Conservation (phyloP, 805 yeast genomes). For the Kodamaea lidongshanica region DNA sequence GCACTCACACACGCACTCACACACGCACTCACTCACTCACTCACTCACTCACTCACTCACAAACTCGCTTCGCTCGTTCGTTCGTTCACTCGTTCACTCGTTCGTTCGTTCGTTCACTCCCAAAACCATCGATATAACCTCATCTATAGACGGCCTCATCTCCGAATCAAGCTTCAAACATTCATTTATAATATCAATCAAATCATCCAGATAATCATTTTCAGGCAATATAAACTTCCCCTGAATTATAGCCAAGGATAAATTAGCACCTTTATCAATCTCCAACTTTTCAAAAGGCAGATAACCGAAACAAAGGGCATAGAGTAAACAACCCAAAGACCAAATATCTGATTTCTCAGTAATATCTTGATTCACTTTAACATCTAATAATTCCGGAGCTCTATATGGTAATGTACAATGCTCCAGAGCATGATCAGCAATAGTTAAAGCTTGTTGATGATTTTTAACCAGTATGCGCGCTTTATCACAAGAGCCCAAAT, state of each 20-base stretch:
- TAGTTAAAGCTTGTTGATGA: constrained; percentile 64
- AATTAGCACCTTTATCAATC: constrained; percentile 72
- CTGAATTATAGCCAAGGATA: constrained; percentile 65
- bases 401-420: constrained; percentile 82
- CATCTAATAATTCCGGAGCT: constrained; percentile 86
- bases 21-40: constrained; percentile 1
- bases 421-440: constrained; percentile 78
- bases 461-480: constrained; percentile 52
- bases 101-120: constrained; percentile 16
- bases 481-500: constrained; percentile 71
- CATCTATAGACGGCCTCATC: constrained; percentile 59
- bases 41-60: too few species aligned
- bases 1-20: too few species aligned
- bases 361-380: constrained; percentile 56
- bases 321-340: constrained; percentile 84
- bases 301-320: constrained; percentile 66
- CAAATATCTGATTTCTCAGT: constrained; percentile 81
- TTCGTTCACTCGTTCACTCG: not conserved
- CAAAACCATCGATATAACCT: constrained; percentile 47
- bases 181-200: constrained; percentile 48
- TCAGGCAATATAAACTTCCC: constrained; percentile 59
- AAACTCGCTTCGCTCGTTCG: not conserved
- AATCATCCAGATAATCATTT: constrained; percentile 45
- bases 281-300: constrained; percentile 89
- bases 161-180: constrained; percentile 62